Base-by-base conservation (phyloP, 805 yeast species). In the Ogataea allantospora region DNA sequence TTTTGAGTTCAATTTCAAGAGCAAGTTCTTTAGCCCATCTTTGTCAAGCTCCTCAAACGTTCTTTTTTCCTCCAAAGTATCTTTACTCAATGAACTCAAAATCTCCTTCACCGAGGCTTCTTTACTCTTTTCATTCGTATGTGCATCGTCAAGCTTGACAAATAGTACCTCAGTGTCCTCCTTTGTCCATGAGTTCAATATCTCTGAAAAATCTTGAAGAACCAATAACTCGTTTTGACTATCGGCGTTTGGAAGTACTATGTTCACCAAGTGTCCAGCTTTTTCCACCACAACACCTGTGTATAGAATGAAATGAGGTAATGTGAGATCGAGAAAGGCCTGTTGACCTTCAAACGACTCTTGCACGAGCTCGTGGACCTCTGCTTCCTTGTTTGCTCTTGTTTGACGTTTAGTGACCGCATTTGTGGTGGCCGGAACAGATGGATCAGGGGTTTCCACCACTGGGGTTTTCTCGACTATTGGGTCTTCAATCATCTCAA, bases 261-360 rank as follows among this genome's bases (percentile, higher is more conserved):
- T 29, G 2, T 35, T 35, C 7, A 37, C n/a, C 13, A 46, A n/a
- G 8, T 37, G 18, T 3, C 35, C 38, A 5, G 38, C 16, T 7
- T 28, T n/a, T 38, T 66, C 73, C 2, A 68, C 45, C 27, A 67
- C 46, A 6, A 70, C 57, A 24, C 66, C 75, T 32, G 55, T 44
- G 11, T 47, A 32, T 2, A 33, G 34, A 6, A 56, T 13, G 33
- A 38, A 57, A 13, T 45, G 35, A 1, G 48, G 40, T 4, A 58
- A 21, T 0, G 50, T 44, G 5, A 40, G 27, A 4, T 48, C 46
- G 44, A 50, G 35, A 48, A 38, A 38, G 52, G 31, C 39, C 39
- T 50, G 30, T 25, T 52, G 44, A 19, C 24, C 21, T 26, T 46
- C 47, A 33, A 47, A 47, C 6, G 46, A 36, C 7, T 38, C 41